Evolutionary conservation across 2,329 filamentous ascomycete species (phyloP).

Genomic region (Monosporascus sp.): DNA sequence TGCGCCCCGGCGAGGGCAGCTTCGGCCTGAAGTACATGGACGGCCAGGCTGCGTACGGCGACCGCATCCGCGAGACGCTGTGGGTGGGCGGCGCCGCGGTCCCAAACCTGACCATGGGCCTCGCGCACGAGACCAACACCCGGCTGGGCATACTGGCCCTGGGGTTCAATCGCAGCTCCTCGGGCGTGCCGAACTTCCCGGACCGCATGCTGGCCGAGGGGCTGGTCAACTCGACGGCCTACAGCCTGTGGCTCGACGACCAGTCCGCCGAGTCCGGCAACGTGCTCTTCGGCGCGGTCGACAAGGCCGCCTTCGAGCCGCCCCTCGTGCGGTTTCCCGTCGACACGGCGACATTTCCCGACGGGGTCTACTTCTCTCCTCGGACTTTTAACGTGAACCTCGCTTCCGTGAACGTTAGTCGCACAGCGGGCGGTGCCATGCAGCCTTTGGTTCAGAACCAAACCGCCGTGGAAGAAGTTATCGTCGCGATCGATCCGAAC

Average conservation of each 20-base stretch:
- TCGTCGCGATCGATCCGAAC: conserved; percentile 6
- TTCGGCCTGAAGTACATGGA: conserved; percentile 8
- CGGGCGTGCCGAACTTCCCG: conserved; percentile 11
- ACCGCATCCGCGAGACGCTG: conserved; percentile 24
- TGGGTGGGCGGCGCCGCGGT: conserved; percentile 18
- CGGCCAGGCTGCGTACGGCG: conserved; percentile 11
- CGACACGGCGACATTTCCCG: not conserved
- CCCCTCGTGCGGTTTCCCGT: conserved; percentile 16
- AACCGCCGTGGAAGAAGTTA: not conserved
- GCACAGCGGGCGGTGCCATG: not conserved
- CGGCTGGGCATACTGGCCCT: conserved; percentile 25
- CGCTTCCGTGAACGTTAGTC: conserved; percentile 2
- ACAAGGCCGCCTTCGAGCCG: conserved; percentile 21
- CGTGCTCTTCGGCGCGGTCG: conserved; percentile 28
- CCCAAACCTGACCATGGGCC: conserved; percentile 24
- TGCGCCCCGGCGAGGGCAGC: conserved; percentile 6
- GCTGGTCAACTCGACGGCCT: conserved; percentile 23
- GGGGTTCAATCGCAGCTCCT: conserved; percentile 19
- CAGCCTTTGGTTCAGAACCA: conserved; percentile 6
- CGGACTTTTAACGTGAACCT: conserved; percentile 2
- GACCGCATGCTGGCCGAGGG: conserved; percentile 22
- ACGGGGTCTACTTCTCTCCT: too few species aligned
- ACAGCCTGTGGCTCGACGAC: conserved; percentile 29
- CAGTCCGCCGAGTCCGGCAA: conserved; percentile 20
- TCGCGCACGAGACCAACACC: conserved; percentile 11